Evolutionary conservation across 2,329 filamentous ascomycete species (phyloP), one percentile per base, ranked within the genome.

Genomic region (Myriosclerotinia scirpicola): DNA sequence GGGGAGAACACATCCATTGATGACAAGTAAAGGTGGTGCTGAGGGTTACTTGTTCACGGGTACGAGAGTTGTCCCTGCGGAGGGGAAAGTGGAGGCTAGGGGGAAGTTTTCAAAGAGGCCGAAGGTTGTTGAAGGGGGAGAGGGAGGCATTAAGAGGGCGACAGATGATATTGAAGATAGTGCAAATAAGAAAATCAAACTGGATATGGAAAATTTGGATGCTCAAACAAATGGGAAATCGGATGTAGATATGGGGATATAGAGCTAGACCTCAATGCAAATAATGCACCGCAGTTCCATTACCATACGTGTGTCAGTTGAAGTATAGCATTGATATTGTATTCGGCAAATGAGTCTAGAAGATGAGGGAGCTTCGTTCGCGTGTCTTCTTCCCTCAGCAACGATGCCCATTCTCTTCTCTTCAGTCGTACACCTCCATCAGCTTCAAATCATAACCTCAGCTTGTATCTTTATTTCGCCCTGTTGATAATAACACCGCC

Each of bases 11-110:
- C 95, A 99, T 80, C 95, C 95, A 8, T 79, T 96, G 65, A 99
- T 99, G 95, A 97, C 91, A 68, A 88, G 88, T 48, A 85, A 86
- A 52, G 95, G 95, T 26, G 94, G 94, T 0, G 87, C 92, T 0
- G 94, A 98, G 75, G 95, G 95, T 0, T 99, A 92, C 77, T 77
- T 99, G 4, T 93, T 98, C 72, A 94, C 92, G 38, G 94, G 85
- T 0, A 91, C 90, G 76, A 86, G 88, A 71, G 92, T 95, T 0
- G 80, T 94, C 55, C 95, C 95, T 0, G 87, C 90, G 0, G 86
- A 91, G 73, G 92, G 91, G 2, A 87, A 85, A 72, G 89, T 97
- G 5, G 89, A 92, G 74, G 94, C 94, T 1, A 87, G 92, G 68
- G 95, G 95, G 0, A 87, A 87, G 77, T 93, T 89, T 61, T 68